These are phyloP conservation scores for Herpotrichia juniperi DNA, from an alignment of 2,329 filamentous ascomycete species.

Conservation along the genomic window DNA sequence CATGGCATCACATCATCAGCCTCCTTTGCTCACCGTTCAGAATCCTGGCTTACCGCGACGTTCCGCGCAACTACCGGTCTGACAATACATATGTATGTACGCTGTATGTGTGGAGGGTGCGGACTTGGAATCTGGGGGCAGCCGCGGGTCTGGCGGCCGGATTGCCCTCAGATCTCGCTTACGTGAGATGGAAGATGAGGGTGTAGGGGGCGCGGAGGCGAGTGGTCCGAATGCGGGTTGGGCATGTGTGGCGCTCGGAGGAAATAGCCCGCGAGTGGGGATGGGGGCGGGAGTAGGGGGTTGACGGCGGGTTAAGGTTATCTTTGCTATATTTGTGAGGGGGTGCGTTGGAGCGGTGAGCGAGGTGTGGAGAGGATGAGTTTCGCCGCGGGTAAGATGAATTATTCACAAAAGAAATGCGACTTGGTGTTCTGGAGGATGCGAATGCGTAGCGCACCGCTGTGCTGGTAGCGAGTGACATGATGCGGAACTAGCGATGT, in stretches of 20 bases:
- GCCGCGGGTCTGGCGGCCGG: background rate
- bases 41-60: too few species aligned
- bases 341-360: background rate
- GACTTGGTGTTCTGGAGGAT: too few species aligned
- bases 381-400: background rate
- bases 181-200: background rate
- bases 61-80: too few species aligned
- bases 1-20: background rate
- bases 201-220: background rate
- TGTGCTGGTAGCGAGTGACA: background rate
- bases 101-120: too few species aligned
- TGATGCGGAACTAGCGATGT: too few species aligned
- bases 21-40: background rate
- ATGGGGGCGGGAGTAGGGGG: background rate
- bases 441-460: background rate
- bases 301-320: background rate
- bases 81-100: too few species aligned
- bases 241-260: slow-evolving; percentile 1
- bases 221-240: background rate
- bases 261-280: slow-evolving; percentile 1
- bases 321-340: background rate
- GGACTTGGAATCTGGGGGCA: too few species aligned
- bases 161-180: background rate
- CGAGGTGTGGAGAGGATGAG: background rate
- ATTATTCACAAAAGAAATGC: too few species aligned